Evolutionary conservation across 192 early-diverging fungal species (phyloP).

Genomic region (Coemansia sp.): DNA sequence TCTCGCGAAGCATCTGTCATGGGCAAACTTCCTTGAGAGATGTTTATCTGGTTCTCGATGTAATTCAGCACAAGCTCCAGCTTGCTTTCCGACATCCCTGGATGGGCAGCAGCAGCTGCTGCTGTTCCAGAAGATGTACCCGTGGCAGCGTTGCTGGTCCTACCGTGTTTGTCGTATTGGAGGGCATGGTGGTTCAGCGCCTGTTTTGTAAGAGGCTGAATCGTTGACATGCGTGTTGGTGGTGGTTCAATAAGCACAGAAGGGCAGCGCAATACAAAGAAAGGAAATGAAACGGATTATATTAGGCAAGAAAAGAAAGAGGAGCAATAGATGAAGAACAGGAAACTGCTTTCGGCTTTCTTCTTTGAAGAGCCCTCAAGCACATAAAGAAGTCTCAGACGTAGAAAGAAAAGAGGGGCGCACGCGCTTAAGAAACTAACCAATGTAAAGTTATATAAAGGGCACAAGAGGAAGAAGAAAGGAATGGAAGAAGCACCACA

Average conservation of each 20-base stretch:
- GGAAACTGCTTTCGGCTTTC: constrained; percentile 1
- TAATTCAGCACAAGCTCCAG: constrained; percentile 33
- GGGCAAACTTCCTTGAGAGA: constrained; percentile 28
- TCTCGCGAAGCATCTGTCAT: constrained; percentile 11
- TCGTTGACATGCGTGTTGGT: constrained; percentile 10
- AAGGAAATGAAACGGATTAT: neutral
- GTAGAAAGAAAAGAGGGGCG: neutral
- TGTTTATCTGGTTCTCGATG: constrained; percentile 32
- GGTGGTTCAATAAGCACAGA: neutral
- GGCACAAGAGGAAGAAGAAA: neutral
- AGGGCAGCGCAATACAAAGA: neutral
- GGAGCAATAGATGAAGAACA: neutral
- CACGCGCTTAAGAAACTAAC: neutral
- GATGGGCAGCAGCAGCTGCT: constrained; percentile 6
- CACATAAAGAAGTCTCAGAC: neutral
- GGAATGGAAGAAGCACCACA: neutral
- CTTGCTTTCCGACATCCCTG: constrained; percentile 28
- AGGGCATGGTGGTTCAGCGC: constrained; percentile 21
- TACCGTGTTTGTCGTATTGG: neutral
- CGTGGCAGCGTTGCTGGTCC: neutral
- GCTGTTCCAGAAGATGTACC: constrained; percentile 5
- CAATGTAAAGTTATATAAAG: neutral
- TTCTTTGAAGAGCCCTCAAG: neutral
- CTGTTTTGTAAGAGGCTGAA: constrained; percentile 34
- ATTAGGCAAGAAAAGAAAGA: neutral